Percentiles rank a stretch among this genome's conserved stretches.
These are phyloP conservation scores for Vishniacozyma victoriae DNA, from an alignment of 768 basidiomycete species.

Conservation along the genomic window DNA sequence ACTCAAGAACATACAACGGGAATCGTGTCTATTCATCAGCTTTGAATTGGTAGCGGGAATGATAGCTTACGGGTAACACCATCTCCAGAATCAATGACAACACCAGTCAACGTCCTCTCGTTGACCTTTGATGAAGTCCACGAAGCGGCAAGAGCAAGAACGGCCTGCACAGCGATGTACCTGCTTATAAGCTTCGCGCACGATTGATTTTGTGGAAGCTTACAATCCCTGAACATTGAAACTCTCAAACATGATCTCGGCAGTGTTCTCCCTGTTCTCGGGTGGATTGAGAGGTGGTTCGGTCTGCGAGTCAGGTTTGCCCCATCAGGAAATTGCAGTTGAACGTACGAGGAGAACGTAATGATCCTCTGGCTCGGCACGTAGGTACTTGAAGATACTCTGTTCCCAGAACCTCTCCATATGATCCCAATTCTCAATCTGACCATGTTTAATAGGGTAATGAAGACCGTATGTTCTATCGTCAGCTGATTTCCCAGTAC, in stretches of 20 bases:
- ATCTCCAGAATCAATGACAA: slow-evolving; percentile 97
- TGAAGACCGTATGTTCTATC: slow-evolving; percentile 76
- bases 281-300: slow-evolving; percentile 97
- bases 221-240: slow-evolving; percentile 94
- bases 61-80: slow-evolving; percentile 73
- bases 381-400: slow-evolving; percentile 98
- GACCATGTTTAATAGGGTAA: slow-evolving; percentile 94
- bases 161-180: slow-evolving; percentile 98
- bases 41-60: background rate
- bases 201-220: slow-evolving; percentile 8
- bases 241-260: slow-evolving; percentile 99
- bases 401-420: slow-evolving; percentile 99
- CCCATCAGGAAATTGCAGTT: background rate
- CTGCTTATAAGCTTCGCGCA: slow-evolving; percentile 9
- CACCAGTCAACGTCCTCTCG: slow-evolving; percentile 89
- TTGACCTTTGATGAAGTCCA: slow-evolving; percentile 87
- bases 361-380: slow-evolving; percentile 98
- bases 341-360: slow-evolving; percentile 84
- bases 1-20: slow-evolving; percentile 46
- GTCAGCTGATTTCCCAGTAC: background rate
- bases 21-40: slow-evolving; percentile 61
- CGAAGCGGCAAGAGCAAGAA: slow-evolving; percentile 92
- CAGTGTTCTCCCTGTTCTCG: slow-evolving; percentile 97
- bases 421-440: slow-evolving; percentile 81
- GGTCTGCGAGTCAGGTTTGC: slow-evolving; percentile 56